Evolutionary conservation across 495 filamentous ascomycete species (phyloP).

Genomic region (Penicillium maclennaniae): DNA sequence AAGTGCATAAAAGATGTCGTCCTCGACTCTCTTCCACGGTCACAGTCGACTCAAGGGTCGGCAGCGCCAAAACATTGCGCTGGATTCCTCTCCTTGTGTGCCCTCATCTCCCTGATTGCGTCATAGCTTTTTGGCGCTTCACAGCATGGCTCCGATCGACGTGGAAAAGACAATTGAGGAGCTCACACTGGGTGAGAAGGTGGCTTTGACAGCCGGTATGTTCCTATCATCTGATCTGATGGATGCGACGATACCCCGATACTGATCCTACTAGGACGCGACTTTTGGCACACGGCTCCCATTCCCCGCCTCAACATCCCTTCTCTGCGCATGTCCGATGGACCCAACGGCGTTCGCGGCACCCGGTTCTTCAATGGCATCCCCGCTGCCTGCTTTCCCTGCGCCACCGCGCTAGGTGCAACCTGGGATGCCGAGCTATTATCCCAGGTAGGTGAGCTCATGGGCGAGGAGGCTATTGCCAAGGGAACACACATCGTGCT

Average conservation of each 20-base stretch:
- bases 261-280: slow-evolving; percentile 47
- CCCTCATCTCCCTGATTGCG: too few relatives aligned
- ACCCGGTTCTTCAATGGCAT: slow-evolving; percentile 70
- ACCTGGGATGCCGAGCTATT: slow-evolving; percentile 67
- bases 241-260: background rate
- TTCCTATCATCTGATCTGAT: background rate
- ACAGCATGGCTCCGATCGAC: slow-evolving; percentile 54
- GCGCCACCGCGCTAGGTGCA: slow-evolving; percentile 64
- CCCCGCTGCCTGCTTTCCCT: slow-evolving; percentile 65
- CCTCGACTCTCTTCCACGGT: background rate
- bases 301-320: slow-evolving; percentile 68
- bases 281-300: slow-evolving; percentile 74
- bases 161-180: slow-evolving; percentile 60
- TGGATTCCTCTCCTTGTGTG: too few relatives aligned
- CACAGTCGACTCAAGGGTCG: background rate
- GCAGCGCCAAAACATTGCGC: background rate
- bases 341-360: slow-evolving; percentile 72
- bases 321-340: slow-evolving; percentile 64
- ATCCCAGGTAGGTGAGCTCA: slow-evolving; percentile 52
- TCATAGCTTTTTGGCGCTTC: too few relatives aligned
- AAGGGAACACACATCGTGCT: slow-evolving; percentile 69
- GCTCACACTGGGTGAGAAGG: slow-evolving; percentile 60
- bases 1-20: background rate
- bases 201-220: slow-evolving; percentile 56
- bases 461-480: slow-evolving; percentile 66